These are phyloP conservation scores for Gaeumannomyces tritici DNA, from an alignment of 2,329 filamentous ascomycete genomes.

Conservation along the genomic window DNA sequence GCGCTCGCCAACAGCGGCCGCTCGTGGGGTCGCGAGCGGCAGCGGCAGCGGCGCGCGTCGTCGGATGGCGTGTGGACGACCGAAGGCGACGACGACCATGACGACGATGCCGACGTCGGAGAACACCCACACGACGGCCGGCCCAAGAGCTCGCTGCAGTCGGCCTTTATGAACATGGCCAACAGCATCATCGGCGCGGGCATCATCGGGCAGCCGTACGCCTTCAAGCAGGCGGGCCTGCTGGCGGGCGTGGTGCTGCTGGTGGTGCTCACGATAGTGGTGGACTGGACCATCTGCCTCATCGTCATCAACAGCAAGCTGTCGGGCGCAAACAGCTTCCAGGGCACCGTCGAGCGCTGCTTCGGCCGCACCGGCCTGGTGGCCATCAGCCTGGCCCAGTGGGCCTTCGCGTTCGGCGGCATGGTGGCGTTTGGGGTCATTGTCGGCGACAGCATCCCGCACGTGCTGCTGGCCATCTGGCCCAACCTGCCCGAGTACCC, in stretches of 20 bases:
- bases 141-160: constrained; percentile 75
- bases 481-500: constrained; percentile 63
- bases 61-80: background rate
- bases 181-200: constrained; percentile 88
- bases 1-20: constrained; percentile 49
- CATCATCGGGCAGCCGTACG: constrained; percentile 83
- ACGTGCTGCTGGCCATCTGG: constrained; percentile 76
- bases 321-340: constrained; percentile 86
- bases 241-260: constrained; percentile 71
- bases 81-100: constrained; percentile 9
- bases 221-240: constrained; percentile 86
- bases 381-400: constrained; percentile 84
- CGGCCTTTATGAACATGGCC: constrained; percentile 99
- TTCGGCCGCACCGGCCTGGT: constrained; percentile 83
- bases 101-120: constrained; percentile 30
- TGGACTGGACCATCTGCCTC: constrained; percentile 96
- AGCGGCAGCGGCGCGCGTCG: constrained; percentile 10
- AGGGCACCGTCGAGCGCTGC: constrained; percentile 91
- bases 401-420: constrained; percentile 96
- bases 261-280: constrained; percentile 65
- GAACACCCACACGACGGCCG: constrained; percentile 24
- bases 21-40: constrained; percentile 17
- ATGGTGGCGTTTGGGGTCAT: constrained; percentile 99
- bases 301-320: constrained; percentile 98
- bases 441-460: constrained; percentile 90